Conservation (phyloP, 805 yeast species). For the Kuraishia capsulata region DNA sequence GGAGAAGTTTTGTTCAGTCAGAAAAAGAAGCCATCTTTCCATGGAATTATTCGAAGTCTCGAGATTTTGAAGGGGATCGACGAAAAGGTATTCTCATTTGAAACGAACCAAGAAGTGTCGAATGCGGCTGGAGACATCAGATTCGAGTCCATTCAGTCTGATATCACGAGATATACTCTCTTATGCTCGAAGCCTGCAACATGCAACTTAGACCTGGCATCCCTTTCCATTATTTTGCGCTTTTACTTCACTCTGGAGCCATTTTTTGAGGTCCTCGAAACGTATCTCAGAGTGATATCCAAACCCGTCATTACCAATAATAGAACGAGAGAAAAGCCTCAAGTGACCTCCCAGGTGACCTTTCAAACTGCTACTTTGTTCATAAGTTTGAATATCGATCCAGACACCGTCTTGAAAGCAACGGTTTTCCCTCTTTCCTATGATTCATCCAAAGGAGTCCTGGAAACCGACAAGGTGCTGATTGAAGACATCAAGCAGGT, state of each 20-base stretch:
- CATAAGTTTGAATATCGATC: conserved; percentile 15
- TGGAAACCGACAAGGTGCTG: conserved; percentile 25
- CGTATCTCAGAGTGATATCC: background rate
- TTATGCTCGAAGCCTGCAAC: conserved; percentile 33
- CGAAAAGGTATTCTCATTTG: conserved; percentile 16
- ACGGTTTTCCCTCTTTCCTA: conserved; percentile 35
- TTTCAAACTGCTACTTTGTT: conserved; percentile 31
- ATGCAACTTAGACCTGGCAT: conserved; percentile 10
- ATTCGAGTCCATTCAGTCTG: conserved; percentile 34
- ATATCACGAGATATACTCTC: conserved; percentile 23
- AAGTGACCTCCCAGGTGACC: conserved; percentile 13
- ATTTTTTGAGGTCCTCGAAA: conserved; percentile 3
- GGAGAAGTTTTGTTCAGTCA: conserved; percentile 30
- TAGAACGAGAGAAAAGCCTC: background rate
- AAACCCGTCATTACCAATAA: background rate
- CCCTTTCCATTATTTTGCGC: conserved; percentile 2
- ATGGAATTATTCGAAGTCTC: conserved; percentile 39
- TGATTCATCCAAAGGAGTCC: conserved; percentile 22
- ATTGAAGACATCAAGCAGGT: conserved; percentile 9
- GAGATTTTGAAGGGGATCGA: conserved; percentile 14
- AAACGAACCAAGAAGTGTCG: conserved; percentile 9
- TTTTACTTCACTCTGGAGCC: conserved; percentile 9
- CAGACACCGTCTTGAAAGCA: conserved; percentile 11
- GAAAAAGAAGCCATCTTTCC: conserved; percentile 28
- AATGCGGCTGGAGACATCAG: conserved; percentile 28